Evolutionary conservation across 1,139 yeast species (phyloP), one percentile per base, ranked within the genome.

Genomic region (Suhomyces yuchorum): DNA sequence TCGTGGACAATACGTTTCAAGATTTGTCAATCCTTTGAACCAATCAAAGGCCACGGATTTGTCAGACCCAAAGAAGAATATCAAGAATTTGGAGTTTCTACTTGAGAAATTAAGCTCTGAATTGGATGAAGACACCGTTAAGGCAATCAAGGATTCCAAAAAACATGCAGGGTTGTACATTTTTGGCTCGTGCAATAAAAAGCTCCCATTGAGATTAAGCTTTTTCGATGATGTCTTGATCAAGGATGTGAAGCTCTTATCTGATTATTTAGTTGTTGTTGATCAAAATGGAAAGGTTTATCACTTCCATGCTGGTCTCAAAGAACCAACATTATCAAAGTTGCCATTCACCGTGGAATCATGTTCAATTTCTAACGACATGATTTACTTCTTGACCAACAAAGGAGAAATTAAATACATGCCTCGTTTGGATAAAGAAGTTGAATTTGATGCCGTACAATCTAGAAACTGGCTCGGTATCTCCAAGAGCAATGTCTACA

Each of bases 231-330:
- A 79, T 39, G 75, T 77, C 67, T 58, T 73, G 15, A 65, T 91
- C 40, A 73, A 78, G 40, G 87, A 84, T 58, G 80, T 90, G n/a
- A 70, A 73, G 33, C 59, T 88, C 15, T 60, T 66, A 1, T 68
- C 73, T 19, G 81, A 77, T 20, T 67, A 65, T 8, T 73, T 84
- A 22, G 87, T 82, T 3, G 84, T 83, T 1, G 84, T 95, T 19
- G 79, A 85, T 51, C 78, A 77, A 1, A 77, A 78, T 22, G 98
- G 98, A n/a, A 80, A 85, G 57, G 75, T 89, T 19, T 84, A 81
- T 50, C 88, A 85, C 60, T 87, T 91, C 86, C 80, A 81, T 37
- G 58, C 66, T 26, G 78, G 76, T 8, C 37, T 48, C 42, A 38
- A 54, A 46, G 52, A 53, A 26, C 73, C 70, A 2, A 51, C 56